Conservation (phyloP, 495 filamentous ascomycete genomes). For the Stereocaulon alpinum region DNA sequence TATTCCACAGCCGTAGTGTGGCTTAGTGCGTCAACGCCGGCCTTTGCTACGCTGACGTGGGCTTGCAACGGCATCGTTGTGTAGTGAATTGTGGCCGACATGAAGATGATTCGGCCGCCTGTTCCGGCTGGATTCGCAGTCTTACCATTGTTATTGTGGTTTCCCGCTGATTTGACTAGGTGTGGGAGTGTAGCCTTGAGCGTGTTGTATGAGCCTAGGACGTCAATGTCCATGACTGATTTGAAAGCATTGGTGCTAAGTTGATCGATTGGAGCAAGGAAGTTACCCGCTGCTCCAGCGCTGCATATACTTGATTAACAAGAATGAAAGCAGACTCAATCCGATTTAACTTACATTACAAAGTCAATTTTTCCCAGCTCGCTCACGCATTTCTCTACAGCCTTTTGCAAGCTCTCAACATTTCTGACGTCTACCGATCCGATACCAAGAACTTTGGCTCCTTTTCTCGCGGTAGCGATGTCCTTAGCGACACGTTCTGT, state of each 20-base stretch:
- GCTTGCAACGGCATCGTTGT: slow-evolving; percentile 70
- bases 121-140: slow-evolving; percentile 38
- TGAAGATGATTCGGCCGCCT: slow-evolving; percentile 77
- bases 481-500: slow-evolving; percentile 69
- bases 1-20: slow-evolving; percentile 70
- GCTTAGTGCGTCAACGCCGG: slow-evolving; percentile 75
- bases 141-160: slow-evolving; percentile 42
- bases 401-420: slow-evolving; percentile 54
- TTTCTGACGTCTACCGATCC: slow-evolving; percentile 77
- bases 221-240: slow-evolving; percentile 91
- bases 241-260: slow-evolving; percentile 86
- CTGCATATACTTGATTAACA: slow-evolving; percentile 31
- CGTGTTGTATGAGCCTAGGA: slow-evolving; percentile 87
- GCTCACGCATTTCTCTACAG: slow-evolving; percentile 64
- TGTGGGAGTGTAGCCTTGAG: slow-evolving; percentile 82
- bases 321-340: background rate
- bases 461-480: slow-evolving; percentile 65
- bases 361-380: slow-evolving; percentile 85
- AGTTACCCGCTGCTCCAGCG: slow-evolving; percentile 93
- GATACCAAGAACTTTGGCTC: slow-evolving; percentile 76
- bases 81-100: slow-evolving; percentile 86
- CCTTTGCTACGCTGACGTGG: slow-evolving; percentile 84
- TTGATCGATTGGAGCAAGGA: slow-evolving; percentile 76
- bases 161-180: slow-evolving; percentile 58
- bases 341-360: slow-evolving; percentile 58